Conservation (phyloP, 768 basidiomycete species). For the Gautieria morchelliformis region DNA sequence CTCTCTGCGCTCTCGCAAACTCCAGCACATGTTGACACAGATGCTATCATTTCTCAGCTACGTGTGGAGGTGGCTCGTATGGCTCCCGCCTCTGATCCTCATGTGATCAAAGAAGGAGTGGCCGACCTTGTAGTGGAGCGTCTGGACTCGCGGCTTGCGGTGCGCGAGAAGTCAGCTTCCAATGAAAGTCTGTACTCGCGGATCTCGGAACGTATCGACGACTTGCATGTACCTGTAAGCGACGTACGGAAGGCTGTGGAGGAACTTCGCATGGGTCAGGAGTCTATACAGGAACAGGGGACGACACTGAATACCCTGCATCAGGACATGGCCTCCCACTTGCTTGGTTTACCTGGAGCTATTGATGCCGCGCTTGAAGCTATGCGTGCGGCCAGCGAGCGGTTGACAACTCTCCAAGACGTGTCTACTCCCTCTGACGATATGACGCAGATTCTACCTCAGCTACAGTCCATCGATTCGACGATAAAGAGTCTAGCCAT, state of each 20-base stretch:
- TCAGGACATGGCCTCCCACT: conserved; percentile 26
- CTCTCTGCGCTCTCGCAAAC: conserved; percentile 35
- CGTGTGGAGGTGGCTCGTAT: conserved; percentile 60
- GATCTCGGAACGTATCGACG: conserved; percentile 7
- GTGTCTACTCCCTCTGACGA: not conserved
- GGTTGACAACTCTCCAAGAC: not conserved
- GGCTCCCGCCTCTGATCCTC: conserved; percentile 70
- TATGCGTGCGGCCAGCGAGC: conserved; percentile 20
- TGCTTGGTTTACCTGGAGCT: conserved; percentile 29
- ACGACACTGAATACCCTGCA: conserved; percentile 32
- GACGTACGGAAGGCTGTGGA: conserved; percentile 8
- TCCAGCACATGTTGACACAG: conserved; percentile 36
- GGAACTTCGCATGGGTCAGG: conserved; percentile 9
- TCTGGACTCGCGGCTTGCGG: conserved; percentile 68
- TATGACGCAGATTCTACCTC: not conserved
- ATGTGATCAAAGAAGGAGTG: conserved; percentile 84
- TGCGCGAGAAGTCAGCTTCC: conserved; percentile 39
- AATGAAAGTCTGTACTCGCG: conserved; percentile 4
- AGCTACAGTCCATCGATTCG: conserved; percentile 1
- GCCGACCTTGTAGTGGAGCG: conserved; percentile 83
- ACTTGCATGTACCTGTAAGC: conserved; percentile 8
- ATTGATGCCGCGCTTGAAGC: conserved; percentile 35
- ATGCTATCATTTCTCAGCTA: conserved; percentile 48
- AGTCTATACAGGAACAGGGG: conserved; percentile 33
- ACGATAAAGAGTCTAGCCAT: not conserved